phyloP scores from a whole-genome alignment of 2,329 filamentous ascomycete species.

The Septoria linicola region DNA sequence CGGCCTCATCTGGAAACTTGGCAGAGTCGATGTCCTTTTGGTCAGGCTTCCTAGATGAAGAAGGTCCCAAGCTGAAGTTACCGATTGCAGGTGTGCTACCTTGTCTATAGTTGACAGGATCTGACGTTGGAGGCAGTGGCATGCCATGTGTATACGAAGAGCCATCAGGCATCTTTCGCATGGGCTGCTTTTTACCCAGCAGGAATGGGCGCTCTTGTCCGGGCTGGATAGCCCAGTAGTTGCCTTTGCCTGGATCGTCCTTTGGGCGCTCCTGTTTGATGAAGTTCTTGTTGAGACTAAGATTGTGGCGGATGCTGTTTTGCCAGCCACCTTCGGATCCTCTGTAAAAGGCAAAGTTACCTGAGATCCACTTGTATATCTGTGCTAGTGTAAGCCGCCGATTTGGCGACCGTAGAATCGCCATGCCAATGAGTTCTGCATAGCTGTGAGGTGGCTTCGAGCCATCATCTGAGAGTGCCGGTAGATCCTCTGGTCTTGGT shows the following conservation, averaged over 20 bases:
- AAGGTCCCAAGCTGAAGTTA: conserved; percentile 39
- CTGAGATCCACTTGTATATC: conserved; percentile 99
- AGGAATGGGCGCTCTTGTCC: conserved; percentile 87
- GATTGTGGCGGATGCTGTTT: conserved; percentile 97
- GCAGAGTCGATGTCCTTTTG: conserved; percentile 50
- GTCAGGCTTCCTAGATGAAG: conserved; percentile 34
- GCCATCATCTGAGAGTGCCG: conserved; percentile 78
- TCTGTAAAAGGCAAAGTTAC: conserved; percentile 85
- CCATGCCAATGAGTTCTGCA: conserved; percentile 93
- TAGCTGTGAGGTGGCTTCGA: conserved; percentile 90
- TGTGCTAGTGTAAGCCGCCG: conserved; percentile 85
- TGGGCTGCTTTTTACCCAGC: conserved; percentile 70
- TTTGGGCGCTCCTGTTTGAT: conserved; percentile 94
- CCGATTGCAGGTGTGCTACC: conserved; percentile 42
- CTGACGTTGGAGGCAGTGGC: conserved; percentile 27
- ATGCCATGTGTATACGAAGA: conserved; percentile 35
- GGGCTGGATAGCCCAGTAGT: conserved; percentile 93
- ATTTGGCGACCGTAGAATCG: conserved; percentile 81
- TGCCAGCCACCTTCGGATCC: conserved; percentile 89
- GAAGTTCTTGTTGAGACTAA: conserved; percentile 95
- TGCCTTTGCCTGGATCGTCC: conserved; percentile 94
- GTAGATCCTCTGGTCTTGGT: conserved; percentile 76
- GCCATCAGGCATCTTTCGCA: conserved; percentile 58
- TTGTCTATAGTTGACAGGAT: conserved; percentile 36
- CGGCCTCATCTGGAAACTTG: conserved; percentile 52